Percentiles rank a stretch among this genome's conserved stretches.
Conservation (phyloP, 805 yeast species). For the Hanseniaspora hatyaiensis region DNA sequence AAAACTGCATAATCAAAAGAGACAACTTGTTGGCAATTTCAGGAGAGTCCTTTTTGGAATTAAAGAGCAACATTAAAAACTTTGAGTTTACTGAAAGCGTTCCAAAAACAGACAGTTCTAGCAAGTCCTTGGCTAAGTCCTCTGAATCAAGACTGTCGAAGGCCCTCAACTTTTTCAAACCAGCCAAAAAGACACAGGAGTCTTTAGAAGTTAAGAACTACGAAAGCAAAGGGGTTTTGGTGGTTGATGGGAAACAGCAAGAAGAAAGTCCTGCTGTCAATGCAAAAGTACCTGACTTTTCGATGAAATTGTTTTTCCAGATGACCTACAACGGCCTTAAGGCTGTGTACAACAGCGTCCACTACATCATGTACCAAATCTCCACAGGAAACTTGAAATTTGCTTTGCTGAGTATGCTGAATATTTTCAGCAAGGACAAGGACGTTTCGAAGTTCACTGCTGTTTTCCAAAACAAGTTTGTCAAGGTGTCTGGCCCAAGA, state of each 20-base stretch:
- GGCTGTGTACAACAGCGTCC: constrained; percentile 10
- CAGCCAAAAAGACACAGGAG: too few species aligned
- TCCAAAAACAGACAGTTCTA: background rate
- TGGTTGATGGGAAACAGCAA: background rate
- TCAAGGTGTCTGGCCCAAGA: constrained; percentile 30
- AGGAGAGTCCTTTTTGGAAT: constrained; percentile 26
- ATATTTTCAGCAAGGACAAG: background rate
- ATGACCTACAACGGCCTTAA: constrained; percentile 16
- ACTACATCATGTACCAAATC: constrained; percentile 11
- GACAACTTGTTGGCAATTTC: constrained; percentile 26
- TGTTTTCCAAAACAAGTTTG: constrained; percentile 16
- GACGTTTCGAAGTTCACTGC: constrained; percentile 1
- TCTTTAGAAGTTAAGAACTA: too few species aligned
- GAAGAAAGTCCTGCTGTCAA: constrained; percentile 1
- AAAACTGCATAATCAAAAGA: constrained; percentile 25
- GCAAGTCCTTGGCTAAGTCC: background rate
- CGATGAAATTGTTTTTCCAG: constrained; percentile 18
- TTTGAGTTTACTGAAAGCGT: constrained; percentile 10
- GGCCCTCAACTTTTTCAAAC: too few species aligned
- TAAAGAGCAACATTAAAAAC: constrained; percentile 19
- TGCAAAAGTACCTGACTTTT: constrained; percentile 18
- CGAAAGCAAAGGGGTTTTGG: too few species aligned
- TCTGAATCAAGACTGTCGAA: too few species aligned
- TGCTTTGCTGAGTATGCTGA: background rate
- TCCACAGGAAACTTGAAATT: constrained; percentile 12